These are phyloP conservation scores for Saccharomycopsis olivae DNA, from an alignment of 805 yeast genomes.

Conservation along the genomic window DNA sequence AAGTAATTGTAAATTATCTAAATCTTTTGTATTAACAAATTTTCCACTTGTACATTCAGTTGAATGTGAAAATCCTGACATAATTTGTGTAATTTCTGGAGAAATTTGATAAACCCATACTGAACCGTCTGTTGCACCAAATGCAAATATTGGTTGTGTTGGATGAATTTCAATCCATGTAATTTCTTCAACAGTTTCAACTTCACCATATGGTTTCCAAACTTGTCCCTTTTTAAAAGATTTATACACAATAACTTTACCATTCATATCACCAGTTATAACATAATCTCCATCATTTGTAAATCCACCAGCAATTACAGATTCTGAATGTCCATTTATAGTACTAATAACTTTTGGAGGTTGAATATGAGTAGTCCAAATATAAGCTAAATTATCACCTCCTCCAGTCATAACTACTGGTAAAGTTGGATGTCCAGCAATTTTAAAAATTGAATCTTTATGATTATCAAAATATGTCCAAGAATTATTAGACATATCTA, in stretches of 20 bases:
- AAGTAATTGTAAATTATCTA: conserved; percentile 51
- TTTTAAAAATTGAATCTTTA: conserved; percentile 46
- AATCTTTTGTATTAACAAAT: conserved; percentile 52
- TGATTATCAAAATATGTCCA: conserved; percentile 84
- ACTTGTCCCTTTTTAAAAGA: conserved; percentile 63
- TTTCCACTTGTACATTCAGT: conserved; percentile 71
- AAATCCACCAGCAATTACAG: conserved; percentile 77
- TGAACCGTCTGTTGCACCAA: conserved; percentile 87
- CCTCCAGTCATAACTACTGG: conserved; percentile 90
- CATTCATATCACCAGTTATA: conserved; percentile 92
- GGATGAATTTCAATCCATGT: conserved; percentile 82
- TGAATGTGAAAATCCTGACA: conserved; percentile 75
- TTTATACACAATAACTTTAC: conserved; percentile 65
- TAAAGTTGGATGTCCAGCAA: conserved; percentile 74
- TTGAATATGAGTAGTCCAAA: conserved; percentile 87
- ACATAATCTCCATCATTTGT: conserved; percentile 71
- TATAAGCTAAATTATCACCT: conserved; percentile 79
- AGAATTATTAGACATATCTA: conserved; percentile 37
- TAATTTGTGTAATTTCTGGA: conserved; percentile 45
- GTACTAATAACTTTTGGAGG: conserved; percentile 77
- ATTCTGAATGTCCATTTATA: conserved; percentile 75
- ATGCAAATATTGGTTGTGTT: conserved; percentile 68
- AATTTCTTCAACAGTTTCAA: conserved; percentile 86
- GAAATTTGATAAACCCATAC: conserved; percentile 80
- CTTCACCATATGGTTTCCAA: conserved; percentile 60